Percentiles rank a stretch among this genome's conserved stretches.
Evolutionary conservation across 306 rosid genomes (phyloP).

Genomic region (Hylodesmum podocarpum): DNA sequence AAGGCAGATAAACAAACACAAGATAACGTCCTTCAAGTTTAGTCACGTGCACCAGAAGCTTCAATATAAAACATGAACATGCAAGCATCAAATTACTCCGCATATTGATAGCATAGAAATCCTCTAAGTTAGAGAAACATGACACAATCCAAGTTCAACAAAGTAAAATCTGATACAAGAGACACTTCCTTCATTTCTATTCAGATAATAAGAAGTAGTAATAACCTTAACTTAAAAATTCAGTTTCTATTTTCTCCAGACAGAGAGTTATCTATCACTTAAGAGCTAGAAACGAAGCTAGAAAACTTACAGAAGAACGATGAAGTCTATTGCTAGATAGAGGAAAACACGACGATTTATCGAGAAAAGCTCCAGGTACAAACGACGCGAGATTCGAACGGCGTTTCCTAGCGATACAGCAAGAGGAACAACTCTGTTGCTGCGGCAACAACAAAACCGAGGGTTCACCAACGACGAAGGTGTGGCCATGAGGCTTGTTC

Average conservation of each 20-base stretch:
- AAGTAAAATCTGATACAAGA: neutral
- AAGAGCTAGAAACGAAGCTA: neutral
- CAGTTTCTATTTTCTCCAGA: neutral
- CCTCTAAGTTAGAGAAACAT: neutral
- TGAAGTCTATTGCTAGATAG: conserved; percentile 39
- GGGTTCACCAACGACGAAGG: conserved; percentile 24
- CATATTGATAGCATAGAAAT: neutral
- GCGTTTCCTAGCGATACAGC: conserved; percentile 52
- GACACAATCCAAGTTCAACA: neutral
- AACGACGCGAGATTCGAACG: conserved; percentile 34
- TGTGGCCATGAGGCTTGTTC: conserved; percentile 31
- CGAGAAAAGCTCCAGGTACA: conserved; percentile 48
- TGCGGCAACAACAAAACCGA: conserved; percentile 27
- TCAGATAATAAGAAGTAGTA: neutral
- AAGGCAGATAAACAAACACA: conserved; percentile 16
- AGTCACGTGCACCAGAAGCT: neutral
- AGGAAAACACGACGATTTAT: conserved; percentile 55
- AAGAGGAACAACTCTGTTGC: conserved; percentile 43
- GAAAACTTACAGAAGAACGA: conserved; percentile 51
- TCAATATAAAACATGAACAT: conserved; percentile 19
- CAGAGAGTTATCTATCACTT: too few relatives aligned
- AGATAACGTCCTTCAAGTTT: conserved; percentile 13
- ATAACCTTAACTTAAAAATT: neutral
- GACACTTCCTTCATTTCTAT: neutral
- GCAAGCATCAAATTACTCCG: neutral